Conservation (phyloP, 257 asterid species). For the Salvia miltiorrhiza region DNA sequence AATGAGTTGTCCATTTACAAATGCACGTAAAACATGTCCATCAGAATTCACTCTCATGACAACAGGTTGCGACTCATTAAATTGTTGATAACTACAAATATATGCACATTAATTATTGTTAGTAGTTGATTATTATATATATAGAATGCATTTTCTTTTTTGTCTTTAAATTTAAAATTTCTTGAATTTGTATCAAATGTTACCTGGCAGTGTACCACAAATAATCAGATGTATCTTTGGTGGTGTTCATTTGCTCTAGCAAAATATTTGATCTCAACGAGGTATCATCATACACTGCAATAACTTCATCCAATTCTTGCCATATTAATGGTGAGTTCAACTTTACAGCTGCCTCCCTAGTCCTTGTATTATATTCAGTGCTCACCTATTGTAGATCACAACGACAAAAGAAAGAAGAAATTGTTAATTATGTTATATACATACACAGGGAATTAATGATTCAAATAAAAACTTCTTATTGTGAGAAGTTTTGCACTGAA, state of each 20-base stretch:
- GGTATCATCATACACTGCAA: constrained; percentile 42
- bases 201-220: constrained; percentile 87
- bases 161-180: no score
- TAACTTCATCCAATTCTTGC: constrained; percentile 52
- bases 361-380: constrained; percentile 38
- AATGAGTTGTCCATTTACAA: constrained; percentile 52
- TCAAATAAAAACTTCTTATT: no score
- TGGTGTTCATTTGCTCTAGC: constrained; percentile 74
- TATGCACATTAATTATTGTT: no score
- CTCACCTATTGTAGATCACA: constrained; percentile 63
- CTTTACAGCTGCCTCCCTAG: constrained; percentile 34
- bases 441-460: no score
- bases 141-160: no score
- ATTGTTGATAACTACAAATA: constrained; percentile 40
- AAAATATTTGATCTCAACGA: constrained; percentile 38
- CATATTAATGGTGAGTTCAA: constrained; percentile 44
- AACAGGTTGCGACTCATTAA: constrained; percentile 22
- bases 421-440: no score
- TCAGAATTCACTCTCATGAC: constrained; percentile 45
- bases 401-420: no score
- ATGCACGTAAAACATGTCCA: constrained; percentile 69
- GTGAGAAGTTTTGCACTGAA: no score
- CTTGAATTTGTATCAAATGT: no score
- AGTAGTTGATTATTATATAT: no score
- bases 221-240: constrained; percentile 81